Evolutionary conservation across 2,329 filamentous ascomycete genomes (phyloP).

Genomic region (Thielaviopsis musarum): DNA sequence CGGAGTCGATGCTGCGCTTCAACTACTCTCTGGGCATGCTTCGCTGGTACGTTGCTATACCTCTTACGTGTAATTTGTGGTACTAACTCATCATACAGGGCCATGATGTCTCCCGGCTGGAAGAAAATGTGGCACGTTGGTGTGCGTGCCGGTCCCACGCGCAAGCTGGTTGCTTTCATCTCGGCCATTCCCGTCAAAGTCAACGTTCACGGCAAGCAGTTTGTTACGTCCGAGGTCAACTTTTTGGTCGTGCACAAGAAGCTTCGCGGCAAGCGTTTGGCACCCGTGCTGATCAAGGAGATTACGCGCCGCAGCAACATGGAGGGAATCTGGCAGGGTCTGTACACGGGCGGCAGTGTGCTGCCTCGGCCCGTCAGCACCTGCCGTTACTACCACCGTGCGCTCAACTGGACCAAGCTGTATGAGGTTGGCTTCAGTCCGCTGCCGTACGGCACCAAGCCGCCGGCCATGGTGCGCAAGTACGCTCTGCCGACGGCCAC

Average conservation of each 20-base stretch:
- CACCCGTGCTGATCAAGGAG: constrained; percentile 92
- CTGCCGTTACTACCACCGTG: constrained; percentile 87
- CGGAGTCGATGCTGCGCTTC: constrained; percentile 94
- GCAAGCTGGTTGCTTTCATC: constrained; percentile 88
- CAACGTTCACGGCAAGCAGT: constrained; percentile 55
- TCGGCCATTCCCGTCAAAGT: constrained; percentile 79
- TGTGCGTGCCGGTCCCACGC: constrained; percentile 66
- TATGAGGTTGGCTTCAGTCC: constrained; percentile 91
- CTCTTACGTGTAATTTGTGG: neutral
- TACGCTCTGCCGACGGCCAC: constrained; percentile 68
- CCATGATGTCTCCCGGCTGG: constrained; percentile 89
- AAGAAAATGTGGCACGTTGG: constrained; percentile 88
- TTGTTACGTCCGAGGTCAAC: constrained; percentile 85
- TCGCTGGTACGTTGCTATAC: constrained; percentile 49
- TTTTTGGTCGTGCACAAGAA: constrained; percentile 98
- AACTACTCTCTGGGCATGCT: constrained; percentile 83
- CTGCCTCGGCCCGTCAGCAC: constrained; percentile 84
- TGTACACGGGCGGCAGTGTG: constrained; percentile 86
- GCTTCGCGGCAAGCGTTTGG: constrained; percentile 77
- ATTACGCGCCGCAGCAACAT: constrained; percentile 86
- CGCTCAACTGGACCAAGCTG: constrained; percentile 89
- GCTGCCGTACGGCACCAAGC: constrained; percentile 67
- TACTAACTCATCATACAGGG: constrained; percentile 35
- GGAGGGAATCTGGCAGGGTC: constrained; percentile 76
- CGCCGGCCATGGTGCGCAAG: constrained; percentile 67